Evolutionary conservation across 495 filamentous ascomycete genomes (phyloP).

Genomic region (Hypomontagnella submonticulosa): DNA sequence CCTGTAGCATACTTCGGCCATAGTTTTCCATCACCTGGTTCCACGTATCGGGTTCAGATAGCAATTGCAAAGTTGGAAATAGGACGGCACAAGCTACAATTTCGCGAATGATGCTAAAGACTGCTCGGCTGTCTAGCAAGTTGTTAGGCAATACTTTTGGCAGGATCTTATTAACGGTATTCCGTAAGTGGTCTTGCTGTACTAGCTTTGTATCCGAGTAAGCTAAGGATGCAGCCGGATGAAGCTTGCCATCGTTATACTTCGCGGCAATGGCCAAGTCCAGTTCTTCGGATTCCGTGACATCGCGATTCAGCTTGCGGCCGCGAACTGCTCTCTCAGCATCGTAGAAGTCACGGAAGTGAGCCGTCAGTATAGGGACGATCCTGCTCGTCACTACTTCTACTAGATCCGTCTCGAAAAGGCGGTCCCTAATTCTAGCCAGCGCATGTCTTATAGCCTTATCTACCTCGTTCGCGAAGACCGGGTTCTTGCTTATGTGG

Average conservation of each 20-base stretch:
- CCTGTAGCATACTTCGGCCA: constrained; percentile 87
- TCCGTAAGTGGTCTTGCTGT: constrained; percentile 88
- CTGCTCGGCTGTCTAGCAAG: constrained; percentile 80
- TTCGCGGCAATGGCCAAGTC: constrained; percentile 93
- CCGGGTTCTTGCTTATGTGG: constrained; percentile 81
- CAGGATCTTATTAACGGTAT: constrained; percentile 74
- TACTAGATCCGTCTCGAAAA: constrained; percentile 79
- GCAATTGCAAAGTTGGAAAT: constrained; percentile 73
- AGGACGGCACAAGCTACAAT: constrained; percentile 83
- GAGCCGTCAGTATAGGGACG: constrained; percentile 88
- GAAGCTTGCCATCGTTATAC: constrained; percentile 88
- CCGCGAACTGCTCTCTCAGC: constrained; percentile 90
- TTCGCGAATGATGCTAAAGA: constrained; percentile 83
- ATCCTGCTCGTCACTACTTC: constrained; percentile 82
- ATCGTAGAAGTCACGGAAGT: constrained; percentile 89
- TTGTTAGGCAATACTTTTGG: constrained; percentile 77
- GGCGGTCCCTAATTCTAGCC: constrained; percentile 71
- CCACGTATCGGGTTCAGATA: constrained; percentile 95
- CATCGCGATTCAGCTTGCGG: constrained; percentile 82
- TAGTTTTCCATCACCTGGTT: constrained; percentile 93
- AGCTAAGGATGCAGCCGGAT: constrained; percentile 85
- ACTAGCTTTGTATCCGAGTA: constrained; percentile 82
- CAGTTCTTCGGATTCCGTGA: constrained; percentile 96
- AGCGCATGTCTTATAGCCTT: constrained; percentile 79
- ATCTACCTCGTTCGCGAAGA: constrained; percentile 88